Evolutionary conservation across 805 yeast genomes (phyloP), one percentile per base, ranked within the genome.

Genomic region (Saccharomycopsis javanensis): DNA sequence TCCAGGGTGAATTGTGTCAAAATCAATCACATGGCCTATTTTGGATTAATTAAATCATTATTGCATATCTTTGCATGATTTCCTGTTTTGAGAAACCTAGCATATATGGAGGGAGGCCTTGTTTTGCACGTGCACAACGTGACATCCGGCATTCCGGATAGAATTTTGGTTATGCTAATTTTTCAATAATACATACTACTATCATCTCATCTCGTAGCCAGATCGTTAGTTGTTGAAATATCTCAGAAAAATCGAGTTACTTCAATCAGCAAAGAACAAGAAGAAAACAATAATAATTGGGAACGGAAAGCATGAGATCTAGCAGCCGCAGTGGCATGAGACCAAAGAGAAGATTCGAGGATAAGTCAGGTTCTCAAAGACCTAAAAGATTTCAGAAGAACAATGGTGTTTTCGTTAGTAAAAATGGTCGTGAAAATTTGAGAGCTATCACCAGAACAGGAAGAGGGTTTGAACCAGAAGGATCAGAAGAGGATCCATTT

Each of bases 401-500:
- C 11, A 18, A 42, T 42, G 48, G 48, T 5, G 48, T 42, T 10
- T 42, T 42, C 23, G 48, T 42, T 28, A 63, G 64, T 48, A 72
- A 75, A 61, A 61, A 71, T 60, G 94, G 92, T 2, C 75, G 94
- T 67, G 75, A 75, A 54, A 82, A 82, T 60, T 65, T 81, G 65
- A 76, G 94, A 68, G 72, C 73, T 2, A 79, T 85, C 30, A 79
- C 79, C 7, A 77, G 88, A 69, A 76, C 83, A 2, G 71, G 80
- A 62, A 72, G 81, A 65, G 61, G 61, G 5, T 62, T 57, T 5
- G 63, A 62, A 33, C 58, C 48, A 10, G 65, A 61, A 11, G 64
- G 61, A 15, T 66, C 64, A 4, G 56, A 45, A 10, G 61, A 56
- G 16, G 56, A 53, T 1, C 58, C 62, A 7, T 57, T 54, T 15